A percentile compares a stretch with the other conserved stretches of the same genome.
Evolutionary conservation across 495 filamentous ascomycete species (phyloP).

Genomic region (Aspergillus campestris): DNA sequence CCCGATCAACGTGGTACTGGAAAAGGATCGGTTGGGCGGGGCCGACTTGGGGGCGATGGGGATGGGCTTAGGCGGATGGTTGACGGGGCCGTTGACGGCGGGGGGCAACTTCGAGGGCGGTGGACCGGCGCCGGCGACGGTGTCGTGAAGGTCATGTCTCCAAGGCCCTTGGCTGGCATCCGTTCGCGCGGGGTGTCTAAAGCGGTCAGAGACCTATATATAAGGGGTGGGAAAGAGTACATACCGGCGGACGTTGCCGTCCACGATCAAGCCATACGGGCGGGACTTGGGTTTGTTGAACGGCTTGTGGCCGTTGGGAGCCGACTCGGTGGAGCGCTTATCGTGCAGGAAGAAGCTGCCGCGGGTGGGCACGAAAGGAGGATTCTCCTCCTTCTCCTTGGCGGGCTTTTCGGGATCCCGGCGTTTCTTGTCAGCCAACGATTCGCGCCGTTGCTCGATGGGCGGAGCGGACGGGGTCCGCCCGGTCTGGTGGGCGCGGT

Average conservation of each 20-base stretch:
- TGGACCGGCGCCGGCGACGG: constrained; percentile 45
- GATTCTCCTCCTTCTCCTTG: constrained; percentile 80
- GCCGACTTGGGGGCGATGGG: constrained; percentile 40
- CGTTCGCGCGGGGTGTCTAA: constrained; percentile 61
- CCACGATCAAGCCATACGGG: constrained; percentile 39
- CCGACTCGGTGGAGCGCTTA: constrained; percentile 66
- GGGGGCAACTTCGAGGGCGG: constrained; percentile 21
- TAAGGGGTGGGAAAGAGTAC: background rate
- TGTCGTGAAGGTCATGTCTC: constrained; percentile 94
- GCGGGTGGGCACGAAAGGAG: constrained; percentile 88
- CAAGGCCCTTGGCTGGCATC: constrained; percentile 76
- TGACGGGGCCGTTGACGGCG: constrained; percentile 10
- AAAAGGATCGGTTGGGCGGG: constrained; percentile 59
- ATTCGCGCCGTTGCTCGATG: constrained; percentile 34
- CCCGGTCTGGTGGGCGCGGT: constrained; percentile 18
- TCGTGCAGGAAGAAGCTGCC: constrained; percentile 98
- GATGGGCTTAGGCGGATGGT: constrained; percentile 21
- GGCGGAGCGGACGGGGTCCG: constrained; percentile 35
- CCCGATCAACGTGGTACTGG: constrained; percentile 57
- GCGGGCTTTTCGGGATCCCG: constrained; percentile 86
- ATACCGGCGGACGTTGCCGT: constrained; percentile 39
- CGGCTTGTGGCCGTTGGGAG: constrained; percentile 46
- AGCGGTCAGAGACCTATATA: no score
- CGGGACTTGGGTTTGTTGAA: constrained; percentile 36
- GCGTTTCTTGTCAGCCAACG: constrained; percentile 57